A percentile compares a stretch with the other conserved stretches of the same genome.
These are phyloP conservation scores for Escovopsis sp. DNA, from an alignment of 2,329 filamentous ascomycete species.

Conservation along the genomic window DNA sequence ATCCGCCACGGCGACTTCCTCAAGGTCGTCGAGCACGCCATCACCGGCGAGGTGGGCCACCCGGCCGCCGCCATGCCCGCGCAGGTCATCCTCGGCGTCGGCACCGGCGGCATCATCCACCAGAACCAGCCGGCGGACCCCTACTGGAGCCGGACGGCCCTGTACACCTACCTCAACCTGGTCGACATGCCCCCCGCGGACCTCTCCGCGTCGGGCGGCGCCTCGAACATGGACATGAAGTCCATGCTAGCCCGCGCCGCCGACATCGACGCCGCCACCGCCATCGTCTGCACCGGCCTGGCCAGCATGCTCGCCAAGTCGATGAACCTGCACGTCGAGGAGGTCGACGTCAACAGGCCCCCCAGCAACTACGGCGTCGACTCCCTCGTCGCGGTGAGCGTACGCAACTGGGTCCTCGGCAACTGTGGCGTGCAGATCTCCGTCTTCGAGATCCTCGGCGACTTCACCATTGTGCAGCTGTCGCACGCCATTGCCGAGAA, in stretches of 20 bases:
- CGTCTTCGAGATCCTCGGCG: slow-evolving; percentile 33
- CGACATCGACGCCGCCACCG: slow-evolving; percentile 15
- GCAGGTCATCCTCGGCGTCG: slow-evolving; percentile 37
- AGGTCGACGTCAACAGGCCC: slow-evolving; percentile 27
- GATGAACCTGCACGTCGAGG: slow-evolving; percentile 29
- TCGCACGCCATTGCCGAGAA: slow-evolving; percentile 20
- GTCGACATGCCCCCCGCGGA: slow-evolving; percentile 28
- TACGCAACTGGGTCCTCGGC: slow-evolving; percentile 35
- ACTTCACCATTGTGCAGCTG: slow-evolving; percentile 25
- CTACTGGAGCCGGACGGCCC: slow-evolving; percentile 36
- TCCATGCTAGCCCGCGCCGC: slow-evolving; percentile 17
- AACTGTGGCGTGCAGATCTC: slow-evolving; percentile 30
- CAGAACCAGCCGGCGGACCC: slow-evolving; percentile 39
- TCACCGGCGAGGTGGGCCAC: slow-evolving; percentile 20
- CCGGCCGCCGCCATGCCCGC: slow-evolving; percentile 21
- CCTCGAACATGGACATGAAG: slow-evolving; percentile 15
- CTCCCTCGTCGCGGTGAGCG: slow-evolving; percentile 36
- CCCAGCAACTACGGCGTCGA: slow-evolving; percentile 36
- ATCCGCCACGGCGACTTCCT: slow-evolving; percentile 36
- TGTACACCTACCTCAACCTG: slow-evolving; percentile 33
- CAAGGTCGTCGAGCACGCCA: slow-evolving; percentile 30
- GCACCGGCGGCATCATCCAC: slow-evolving; percentile 36
- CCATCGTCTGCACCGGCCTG: slow-evolving; percentile 23
- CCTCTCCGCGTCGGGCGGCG: slow-evolving; percentile 8
- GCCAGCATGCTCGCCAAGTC: slow-evolving; percentile 27